These are phyloP conservation scores for Saccharomyces pastorianus DNA, from an alignment of 1,139 yeast genomes.

Conservation along the genomic window DNA sequence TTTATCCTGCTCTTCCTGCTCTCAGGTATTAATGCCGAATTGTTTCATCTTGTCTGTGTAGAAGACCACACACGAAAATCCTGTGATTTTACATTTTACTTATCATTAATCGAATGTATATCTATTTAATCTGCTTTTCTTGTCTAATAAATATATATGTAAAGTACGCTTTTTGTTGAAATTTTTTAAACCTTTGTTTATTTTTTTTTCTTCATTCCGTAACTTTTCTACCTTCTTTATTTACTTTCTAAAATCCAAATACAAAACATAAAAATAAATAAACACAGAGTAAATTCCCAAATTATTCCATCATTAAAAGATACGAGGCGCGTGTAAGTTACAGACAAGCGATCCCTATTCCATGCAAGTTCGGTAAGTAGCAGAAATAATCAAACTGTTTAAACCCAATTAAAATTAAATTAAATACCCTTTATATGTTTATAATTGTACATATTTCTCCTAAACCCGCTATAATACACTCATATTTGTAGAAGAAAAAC, in stretches of 20 bases:
- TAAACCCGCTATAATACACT: constrained; percentile 8
- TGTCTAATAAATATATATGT: background rate
- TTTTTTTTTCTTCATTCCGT: background rate
- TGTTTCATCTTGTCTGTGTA: background rate
- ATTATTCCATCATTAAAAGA: no score
- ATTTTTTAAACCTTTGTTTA: background rate
- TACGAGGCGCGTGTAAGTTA: background rate
- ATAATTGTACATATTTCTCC: background rate
- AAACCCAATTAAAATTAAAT: background rate
- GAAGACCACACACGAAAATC: background rate
- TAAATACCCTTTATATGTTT: background rate
- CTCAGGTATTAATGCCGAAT: background rate
- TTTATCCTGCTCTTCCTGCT: background rate
- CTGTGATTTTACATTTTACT: background rate
- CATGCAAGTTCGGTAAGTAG: background rate
- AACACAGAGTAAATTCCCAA: background rate
- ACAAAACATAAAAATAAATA: background rate
- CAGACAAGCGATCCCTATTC: no score
- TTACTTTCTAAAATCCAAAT: background rate
- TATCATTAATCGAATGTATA: no score
- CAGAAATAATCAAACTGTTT: background rate
- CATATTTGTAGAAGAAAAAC: constrained; percentile 12
- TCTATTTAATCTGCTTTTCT: background rate
- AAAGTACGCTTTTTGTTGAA: background rate
- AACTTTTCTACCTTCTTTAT: no score